These are phyloP conservation scores for Dendrobium chrysotoxum DNA, from an alignment of 106 monocot species.

Conservation along the genomic window DNA sequence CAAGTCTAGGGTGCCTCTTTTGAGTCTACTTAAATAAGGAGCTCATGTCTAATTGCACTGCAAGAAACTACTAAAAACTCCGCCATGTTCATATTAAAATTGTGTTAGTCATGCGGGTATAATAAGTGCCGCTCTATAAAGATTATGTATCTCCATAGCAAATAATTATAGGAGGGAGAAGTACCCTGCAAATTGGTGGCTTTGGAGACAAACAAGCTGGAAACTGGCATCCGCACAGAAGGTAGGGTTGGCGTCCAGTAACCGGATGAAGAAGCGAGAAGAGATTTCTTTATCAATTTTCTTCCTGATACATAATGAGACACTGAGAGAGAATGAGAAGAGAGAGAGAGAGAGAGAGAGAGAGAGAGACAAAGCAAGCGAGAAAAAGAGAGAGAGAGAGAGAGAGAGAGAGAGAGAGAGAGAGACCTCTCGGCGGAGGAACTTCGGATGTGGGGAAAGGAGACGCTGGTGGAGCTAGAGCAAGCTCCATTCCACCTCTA, in stretches of 20 bases:
- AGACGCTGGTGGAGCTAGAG: conserved; percentile 8
- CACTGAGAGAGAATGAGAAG: neutral
- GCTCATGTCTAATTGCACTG: too few species aligned
- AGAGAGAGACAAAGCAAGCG: neutral
- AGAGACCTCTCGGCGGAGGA: too few species aligned
- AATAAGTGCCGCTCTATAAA: neutral
- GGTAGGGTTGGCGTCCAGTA: too few species aligned
- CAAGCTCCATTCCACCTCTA: conserved; percentile 12
- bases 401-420: neutral
- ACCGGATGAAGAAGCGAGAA: conserved; percentile 2
- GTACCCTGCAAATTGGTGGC: conserved; percentile 11
- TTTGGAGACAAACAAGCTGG: neutral
- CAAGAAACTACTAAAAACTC: too few species aligned
- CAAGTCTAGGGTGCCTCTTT: too few species aligned
- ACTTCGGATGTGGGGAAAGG: too few species aligned
- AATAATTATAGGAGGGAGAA: neutral
- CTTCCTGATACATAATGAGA: conserved; percentile 1
- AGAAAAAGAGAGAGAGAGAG: neutral
- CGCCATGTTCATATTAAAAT: too few species aligned
- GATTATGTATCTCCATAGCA: neutral
- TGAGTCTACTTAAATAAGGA: too few species aligned
- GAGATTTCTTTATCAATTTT: neutral
- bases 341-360: neutral
- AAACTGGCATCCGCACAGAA: neutral
- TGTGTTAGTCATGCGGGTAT: too few species aligned